phyloP scores from a whole-genome alignment of 2,329 filamentous ascomycete species.

The Lachnellula occidentalis region DNA sequence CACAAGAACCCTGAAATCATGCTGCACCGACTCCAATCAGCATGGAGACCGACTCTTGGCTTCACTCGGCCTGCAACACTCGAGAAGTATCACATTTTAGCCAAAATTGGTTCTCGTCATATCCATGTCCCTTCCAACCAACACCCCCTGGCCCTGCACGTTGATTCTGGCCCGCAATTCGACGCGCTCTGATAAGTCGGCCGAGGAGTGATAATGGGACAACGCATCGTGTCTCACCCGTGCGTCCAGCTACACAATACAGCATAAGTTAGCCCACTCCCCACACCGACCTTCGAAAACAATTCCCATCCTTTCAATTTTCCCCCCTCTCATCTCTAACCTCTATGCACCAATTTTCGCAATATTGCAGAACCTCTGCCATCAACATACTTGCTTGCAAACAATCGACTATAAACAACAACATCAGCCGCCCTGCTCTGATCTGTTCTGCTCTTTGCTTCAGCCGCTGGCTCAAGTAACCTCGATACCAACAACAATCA shows the following conservation, averaged over 20 bases:
- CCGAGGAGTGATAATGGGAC: constrained; percentile 20
- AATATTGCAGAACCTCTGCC: constrained; percentile 13
- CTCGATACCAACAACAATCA: constrained; percentile 6
- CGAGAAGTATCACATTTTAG: constrained; percentile 13
- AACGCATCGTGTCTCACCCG: constrained; percentile 29
- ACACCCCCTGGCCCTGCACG: constrained; percentile 3
- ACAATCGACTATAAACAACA: constrained; percentile 7
- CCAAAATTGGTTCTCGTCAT: neutral
- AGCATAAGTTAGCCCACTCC: constrained; percentile 26
- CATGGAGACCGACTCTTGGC: constrained; percentile 11
- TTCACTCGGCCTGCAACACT: constrained; percentile 16
- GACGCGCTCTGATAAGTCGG: constrained; percentile 17
- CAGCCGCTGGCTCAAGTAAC: constrained; percentile 19
- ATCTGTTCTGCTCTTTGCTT: constrained; percentile 1
- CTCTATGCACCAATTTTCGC: constrained; percentile 15
- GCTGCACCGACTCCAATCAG: constrained; percentile 4
- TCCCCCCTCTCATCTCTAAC: constrained; percentile 6
- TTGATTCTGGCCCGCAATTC: constrained; percentile 9
- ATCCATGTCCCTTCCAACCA: constrained; percentile 13
- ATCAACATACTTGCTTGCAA: constrained; percentile 18
- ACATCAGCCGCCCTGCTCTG: neutral
- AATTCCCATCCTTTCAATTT: constrained; percentile 14
- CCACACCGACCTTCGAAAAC: constrained; percentile 10
- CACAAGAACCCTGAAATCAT: constrained; percentile 4
- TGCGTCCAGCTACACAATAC: constrained; percentile 11